A percentile compares a stretch with the other conserved stretches of the same genome.
Conservation (phyloP, 768 basidiomycete genomes). For the Macrolepiota dolichaula region DNA sequence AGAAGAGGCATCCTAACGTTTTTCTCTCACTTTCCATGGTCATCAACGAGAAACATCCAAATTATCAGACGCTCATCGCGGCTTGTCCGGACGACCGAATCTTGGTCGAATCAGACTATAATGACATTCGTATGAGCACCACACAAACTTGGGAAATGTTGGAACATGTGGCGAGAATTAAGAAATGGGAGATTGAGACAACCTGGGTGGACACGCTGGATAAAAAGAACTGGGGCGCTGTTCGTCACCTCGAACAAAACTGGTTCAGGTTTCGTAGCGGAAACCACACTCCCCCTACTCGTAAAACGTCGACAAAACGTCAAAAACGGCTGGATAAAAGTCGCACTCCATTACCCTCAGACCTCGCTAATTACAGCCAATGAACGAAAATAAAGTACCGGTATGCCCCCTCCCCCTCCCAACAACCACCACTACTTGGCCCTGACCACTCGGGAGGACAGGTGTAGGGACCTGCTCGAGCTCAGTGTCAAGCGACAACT, state of each 20-base stretch:
- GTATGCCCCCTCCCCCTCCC: too few species aligned
- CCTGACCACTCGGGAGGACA: background rate
- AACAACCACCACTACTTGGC: too few species aligned
- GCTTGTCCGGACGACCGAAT: conserved; percentile 64
- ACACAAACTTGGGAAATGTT: conserved; percentile 77
- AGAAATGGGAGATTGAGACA: conserved; percentile 72
- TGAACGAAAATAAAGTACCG: background rate
- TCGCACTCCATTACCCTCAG: background rate
- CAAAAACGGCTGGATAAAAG: conserved; percentile 10
- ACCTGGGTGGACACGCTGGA: conserved; percentile 43
- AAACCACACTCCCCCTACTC: conserved; percentile 29
- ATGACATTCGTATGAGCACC: conserved; percentile 58
- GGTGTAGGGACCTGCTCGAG: background rate
- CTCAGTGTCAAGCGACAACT: background rate
- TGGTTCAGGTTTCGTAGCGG: conserved; percentile 62
- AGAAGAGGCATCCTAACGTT: conserved; percentile 72
- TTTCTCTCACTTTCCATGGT: conserved; percentile 87
- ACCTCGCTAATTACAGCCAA: background rate
- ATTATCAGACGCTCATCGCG: conserved; percentile 61
- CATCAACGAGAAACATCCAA: conserved; percentile 73
- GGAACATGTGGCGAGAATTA: conserved; percentile 64
- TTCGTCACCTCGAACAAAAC: conserved; percentile 65
- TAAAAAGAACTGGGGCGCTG: conserved; percentile 54
- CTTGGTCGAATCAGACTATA: conserved; percentile 84
- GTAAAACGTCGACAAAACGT: conserved; percentile 17